Base-by-base conservation (phyloP, 306 rosid species). In the Prunus mume region DNA sequence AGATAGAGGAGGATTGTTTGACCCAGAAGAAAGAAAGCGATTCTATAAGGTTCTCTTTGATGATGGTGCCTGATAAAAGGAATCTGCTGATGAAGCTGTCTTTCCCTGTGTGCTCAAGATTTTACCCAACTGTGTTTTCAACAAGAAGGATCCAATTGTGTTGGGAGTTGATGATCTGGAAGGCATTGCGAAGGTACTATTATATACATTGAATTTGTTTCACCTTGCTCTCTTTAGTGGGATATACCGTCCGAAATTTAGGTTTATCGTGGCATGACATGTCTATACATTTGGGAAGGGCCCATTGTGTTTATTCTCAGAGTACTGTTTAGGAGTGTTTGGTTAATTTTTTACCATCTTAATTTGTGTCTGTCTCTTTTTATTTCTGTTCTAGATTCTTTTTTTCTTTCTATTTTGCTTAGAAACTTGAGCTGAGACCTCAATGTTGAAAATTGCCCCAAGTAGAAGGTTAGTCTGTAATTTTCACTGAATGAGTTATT, bases 91-190 rank as follows among this genome's bases (percentile, higher is more conserved):
- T 57, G 99, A 95, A 83, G 99, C 93, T 55, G 93, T 95, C 67
- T 95, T 95, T 83, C 99, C 99, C 18, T 88, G 96, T 55, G 92
- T 91, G 79, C 84, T 95, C 72, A 80, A 87, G 76, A 91, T 91
- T 79, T 69, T 92, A 73, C 97, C 99, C 20, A 89, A 90, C 72
- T 95, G 96, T 64, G 74, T 91, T 78, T 95, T 95, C 91, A 92
- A 91, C 85, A 95, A 92, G 86, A 95, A 92, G 87, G 99, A 95
- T 83, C 99, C 99, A 2, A 95, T 95, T 83, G 87, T 95, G 77
- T 88, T 95, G 91, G 99, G 99, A 75, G 97, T 95, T 74, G 97
- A 92, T 81, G 81, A 92, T 45, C 85, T 91, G 61, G 99, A 95
- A 62, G 99, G 97, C 85, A 91, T 92, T 79, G 80, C 85, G 7